Percentiles rank a stretch among this genome's conserved stretches.
Conservation (phyloP, 495 filamentous ascomycete species). For the Xylaria nigripes region DNA sequence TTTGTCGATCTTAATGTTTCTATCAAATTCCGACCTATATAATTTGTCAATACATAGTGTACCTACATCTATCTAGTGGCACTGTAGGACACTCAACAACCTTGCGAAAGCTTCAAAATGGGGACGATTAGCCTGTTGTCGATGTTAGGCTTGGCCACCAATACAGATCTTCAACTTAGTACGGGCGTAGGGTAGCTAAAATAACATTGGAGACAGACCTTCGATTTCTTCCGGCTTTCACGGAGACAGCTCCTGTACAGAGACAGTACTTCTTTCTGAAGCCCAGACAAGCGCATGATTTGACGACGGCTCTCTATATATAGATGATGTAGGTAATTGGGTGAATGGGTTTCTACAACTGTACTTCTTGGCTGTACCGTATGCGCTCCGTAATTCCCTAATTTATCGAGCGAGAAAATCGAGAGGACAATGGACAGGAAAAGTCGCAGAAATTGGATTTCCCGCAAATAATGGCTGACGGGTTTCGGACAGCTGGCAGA, state of each 20-base stretch:
- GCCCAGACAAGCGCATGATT: slow-evolving; percentile 62
- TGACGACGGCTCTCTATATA: neutral
- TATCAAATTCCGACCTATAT: slow-evolving; percentile 65
- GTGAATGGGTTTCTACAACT: too few relatives aligned
- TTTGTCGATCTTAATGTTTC: slow-evolving; percentile 61
- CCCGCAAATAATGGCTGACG: neutral
- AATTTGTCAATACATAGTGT: neutral
- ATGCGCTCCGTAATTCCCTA: too few relatives aligned
- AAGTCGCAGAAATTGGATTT: neutral
- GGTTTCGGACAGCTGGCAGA: too few relatives aligned
- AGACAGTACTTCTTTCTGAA: slow-evolving; percentile 82
- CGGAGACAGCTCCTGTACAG: slow-evolving; percentile 83
- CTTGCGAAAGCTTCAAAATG: slow-evolving; percentile 38
- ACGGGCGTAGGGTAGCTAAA: too few relatives aligned
- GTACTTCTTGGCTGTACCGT: too few relatives aligned
- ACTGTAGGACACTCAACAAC: slow-evolving; percentile 13
- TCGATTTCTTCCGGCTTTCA: slow-evolving; percentile 71
- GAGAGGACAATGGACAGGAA: neutral
- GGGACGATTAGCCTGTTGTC: slow-evolving; percentile 25
- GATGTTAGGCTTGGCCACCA: neutral
- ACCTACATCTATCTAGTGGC: neutral
- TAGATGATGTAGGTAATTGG: neutral
- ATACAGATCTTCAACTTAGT: neutral
- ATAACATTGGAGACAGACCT: slow-evolving; percentile 40
- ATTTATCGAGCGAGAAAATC: too few relatives aligned